Conservation (phyloP, 139 green algal species). For the Yamagishiella unicocca region DNA sequence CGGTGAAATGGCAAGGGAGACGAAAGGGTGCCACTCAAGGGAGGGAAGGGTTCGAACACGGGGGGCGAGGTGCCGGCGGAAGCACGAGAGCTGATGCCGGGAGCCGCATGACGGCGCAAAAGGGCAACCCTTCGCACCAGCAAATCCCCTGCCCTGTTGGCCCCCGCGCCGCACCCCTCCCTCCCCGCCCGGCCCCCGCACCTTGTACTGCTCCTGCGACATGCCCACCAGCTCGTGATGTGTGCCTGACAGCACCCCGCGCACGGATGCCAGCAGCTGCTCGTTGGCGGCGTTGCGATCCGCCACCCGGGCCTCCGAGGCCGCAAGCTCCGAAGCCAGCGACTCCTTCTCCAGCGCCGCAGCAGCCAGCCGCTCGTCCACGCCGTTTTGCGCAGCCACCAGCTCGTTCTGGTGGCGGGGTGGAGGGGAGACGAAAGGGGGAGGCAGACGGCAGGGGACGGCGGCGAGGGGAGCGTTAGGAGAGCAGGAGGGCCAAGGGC, state of each 20-base stretch:
- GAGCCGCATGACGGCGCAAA: too few relatives aligned
- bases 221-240: constrained; percentile 56
- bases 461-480: neutral
- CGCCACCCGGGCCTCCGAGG: constrained; percentile 20
- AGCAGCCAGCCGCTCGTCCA: constrained; percentile 21
- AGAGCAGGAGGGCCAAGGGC: neutral
- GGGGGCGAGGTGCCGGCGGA: too few relatives aligned
- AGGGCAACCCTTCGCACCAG: too few relatives aligned
- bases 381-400: neutral
- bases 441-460: neutral
- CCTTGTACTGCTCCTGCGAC: constrained; percentile 46
- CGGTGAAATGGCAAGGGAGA: neutral
- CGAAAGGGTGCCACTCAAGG: neutral
- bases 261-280: constrained; percentile 30
- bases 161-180: too few relatives aligned
- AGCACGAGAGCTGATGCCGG: too few relatives aligned
- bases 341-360: constrained; percentile 20
- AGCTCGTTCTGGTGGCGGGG: constrained; percentile 15
- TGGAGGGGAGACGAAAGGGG: neutral
- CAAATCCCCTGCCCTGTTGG: too few relatives aligned
- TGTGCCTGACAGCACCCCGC: constrained; percentile 42
- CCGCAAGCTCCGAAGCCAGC: constrained; percentile 21
- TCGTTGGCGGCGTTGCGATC: neutral
- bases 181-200: too few relatives aligned
- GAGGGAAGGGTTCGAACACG: too few relatives aligned